Conservation (phyloP, 805 yeast genomes). For the Wickerhamiella cacticola region DNA sequence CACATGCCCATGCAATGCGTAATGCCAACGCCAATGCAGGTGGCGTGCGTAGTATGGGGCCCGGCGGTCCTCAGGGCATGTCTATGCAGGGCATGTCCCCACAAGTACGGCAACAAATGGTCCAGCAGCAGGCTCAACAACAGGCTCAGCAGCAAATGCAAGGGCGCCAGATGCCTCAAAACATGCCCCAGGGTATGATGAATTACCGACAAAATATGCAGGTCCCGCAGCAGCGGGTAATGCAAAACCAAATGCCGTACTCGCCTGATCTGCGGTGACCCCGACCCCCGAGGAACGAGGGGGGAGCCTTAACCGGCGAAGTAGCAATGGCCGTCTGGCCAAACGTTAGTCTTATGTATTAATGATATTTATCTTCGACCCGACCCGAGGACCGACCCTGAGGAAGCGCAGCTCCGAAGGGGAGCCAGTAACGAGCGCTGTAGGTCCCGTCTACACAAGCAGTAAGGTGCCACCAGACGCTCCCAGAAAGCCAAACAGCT, state of each 20-base stretch:
- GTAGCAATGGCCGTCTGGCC: too few species aligned
- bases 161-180: not conserved
- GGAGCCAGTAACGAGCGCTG: too few species aligned
- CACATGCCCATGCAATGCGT: conserved; percentile 15
- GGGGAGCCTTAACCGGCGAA: too few species aligned
- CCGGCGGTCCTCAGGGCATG: conserved; percentile 3
- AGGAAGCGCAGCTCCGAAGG: too few species aligned
- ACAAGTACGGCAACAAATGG: conserved; percentile 3
- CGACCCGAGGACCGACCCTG: too few species aligned
- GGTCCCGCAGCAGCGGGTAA: conserved; percentile 2
- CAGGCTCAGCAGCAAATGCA: not conserved
- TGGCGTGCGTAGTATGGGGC: not conserved
- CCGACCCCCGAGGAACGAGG: too few species aligned
- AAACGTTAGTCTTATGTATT: too few species aligned
- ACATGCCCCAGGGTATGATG: conserved; percentile 1
- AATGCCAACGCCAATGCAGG: not conserved
- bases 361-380: too few species aligned
- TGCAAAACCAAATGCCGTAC: conserved; percentile 13
- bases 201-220: conserved; percentile 7
- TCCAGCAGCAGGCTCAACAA: not conserved
- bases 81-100: not conserved
- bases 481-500: too few species aligned
- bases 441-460: too few species aligned
- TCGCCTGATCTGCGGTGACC: conserved; percentile 11
- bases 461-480: too few species aligned